Evolutionary conservation across 495 filamentous ascomycete species (phyloP).

Genomic region (Aspergillus biplanus): DNA sequence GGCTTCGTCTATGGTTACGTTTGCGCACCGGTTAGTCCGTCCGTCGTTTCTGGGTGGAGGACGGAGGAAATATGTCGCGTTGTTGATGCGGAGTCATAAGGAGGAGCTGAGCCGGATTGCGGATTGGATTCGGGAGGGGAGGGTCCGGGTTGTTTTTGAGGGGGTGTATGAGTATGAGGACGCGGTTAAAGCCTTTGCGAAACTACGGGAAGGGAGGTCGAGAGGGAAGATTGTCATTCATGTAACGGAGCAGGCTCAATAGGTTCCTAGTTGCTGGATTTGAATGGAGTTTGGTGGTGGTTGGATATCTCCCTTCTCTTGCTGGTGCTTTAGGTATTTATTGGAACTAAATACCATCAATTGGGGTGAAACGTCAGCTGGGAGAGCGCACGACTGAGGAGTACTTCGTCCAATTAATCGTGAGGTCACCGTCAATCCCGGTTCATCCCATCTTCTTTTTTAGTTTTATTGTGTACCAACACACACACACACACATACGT

Average conservation of each 20-base stretch:
- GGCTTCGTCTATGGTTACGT: conserved; percentile 32
- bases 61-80: conserved; percentile 54
- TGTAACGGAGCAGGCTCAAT: conserved; percentile 35
- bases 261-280: too few relatives aligned
- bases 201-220: conserved; percentile 61
- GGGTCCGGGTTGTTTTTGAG: conserved; percentile 65
- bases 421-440: too few relatives aligned
- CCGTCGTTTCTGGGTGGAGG: conserved; percentile 71
- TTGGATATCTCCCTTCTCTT: too few relatives aligned
- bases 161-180: conserved; percentile 63
- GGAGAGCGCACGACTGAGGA: too few relatives aligned
- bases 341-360: too few relatives aligned
- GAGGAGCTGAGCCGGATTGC: conserved; percentile 59
- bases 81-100: conserved; percentile 41
- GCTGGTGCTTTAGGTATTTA: too few relatives aligned
- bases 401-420: too few relatives aligned
- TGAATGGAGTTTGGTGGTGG: too few relatives aligned
- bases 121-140: conserved; percentile 63
- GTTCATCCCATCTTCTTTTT: too few relatives aligned
- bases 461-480: too few relatives aligned
- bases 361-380: too few relatives aligned
- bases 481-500: too few relatives aligned
- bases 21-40: conserved; percentile 36
- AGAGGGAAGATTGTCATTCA: conserved; percentile 74
- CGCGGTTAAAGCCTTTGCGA: conserved; percentile 64